Conservation (phyloP, 2,329 filamentous ascomycete genomes). For the Elsinoe arachidis region DNA sequence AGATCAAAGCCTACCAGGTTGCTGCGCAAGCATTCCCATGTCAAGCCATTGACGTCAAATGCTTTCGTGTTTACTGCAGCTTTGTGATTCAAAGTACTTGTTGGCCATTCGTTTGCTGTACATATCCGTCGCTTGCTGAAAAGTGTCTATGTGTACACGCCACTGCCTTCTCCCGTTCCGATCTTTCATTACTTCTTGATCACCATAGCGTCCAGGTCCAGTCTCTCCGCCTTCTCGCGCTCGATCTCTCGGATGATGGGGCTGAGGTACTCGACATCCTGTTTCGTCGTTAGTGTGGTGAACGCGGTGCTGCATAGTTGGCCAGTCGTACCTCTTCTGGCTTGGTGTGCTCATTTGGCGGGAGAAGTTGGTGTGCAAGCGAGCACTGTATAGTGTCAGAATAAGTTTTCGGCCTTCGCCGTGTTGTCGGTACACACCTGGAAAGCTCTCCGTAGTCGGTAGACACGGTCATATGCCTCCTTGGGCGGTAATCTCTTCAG, state of each 20-base stretch:
- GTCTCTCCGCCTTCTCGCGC: constrained; percentile 56
- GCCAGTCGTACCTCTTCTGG: constrained; percentile 48
- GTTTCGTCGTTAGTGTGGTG: constrained; percentile 20
- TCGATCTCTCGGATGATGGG: constrained; percentile 62
- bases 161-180: neutral
- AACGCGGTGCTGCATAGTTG: neutral
- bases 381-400: constrained; percentile 46
- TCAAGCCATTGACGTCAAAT: neutral
- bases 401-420: neutral
- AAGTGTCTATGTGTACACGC: constrained; percentile 11
- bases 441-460: constrained; percentile 89
- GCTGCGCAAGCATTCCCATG: neutral
- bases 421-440: constrained; percentile 51
- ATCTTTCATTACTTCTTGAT: constrained; percentile 31
- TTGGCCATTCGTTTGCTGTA: constrained; percentile 3
- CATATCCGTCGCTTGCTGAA: constrained; percentile 6
- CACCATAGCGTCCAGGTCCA: constrained; percentile 59
- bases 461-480: constrained; percentile 93
- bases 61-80: neutral
- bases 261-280: constrained; percentile 60
- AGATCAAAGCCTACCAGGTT: neutral
- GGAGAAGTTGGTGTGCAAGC: constrained; percentile 56
- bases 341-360: constrained; percentile 59
- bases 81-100: neutral
- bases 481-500: constrained; percentile 83